Base-by-base conservation (phyloP, 2,329 filamentous ascomycete genomes). In the Penicillium sp. region DNA sequence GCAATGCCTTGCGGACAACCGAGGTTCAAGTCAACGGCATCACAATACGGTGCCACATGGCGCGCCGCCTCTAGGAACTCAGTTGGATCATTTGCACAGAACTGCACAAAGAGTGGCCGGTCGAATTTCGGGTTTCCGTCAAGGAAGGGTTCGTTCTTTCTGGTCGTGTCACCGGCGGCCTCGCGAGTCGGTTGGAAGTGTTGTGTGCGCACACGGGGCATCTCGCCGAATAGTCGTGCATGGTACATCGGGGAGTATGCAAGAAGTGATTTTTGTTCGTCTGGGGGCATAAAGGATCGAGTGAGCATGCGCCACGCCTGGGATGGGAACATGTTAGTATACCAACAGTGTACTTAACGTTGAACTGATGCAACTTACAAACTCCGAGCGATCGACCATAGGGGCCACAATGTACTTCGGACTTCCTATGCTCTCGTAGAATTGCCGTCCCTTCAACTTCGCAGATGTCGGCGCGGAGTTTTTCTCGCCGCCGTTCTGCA, bases 331-430 rank as follows among this genome's bases (percentile, higher is more conserved):
- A 46, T 40, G 31, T 55, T 56, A 58, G 57, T 46, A 14, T 24
- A 16, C 22, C 5, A 4, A 13, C 2, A 9, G n/a, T 43, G 31
- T 9, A 7, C 38, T 22, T 45, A 16, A 18, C 11, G 28, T 2
- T 2, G 18, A 31, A 33, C 24, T 5, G 44, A 43, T 38, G 47
- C 56, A 46, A 78, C 87, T 60, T 78, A 96, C 92, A 77, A 97
- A 96, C 77, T 99, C 94, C 28, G 91, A 96, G 72, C 96, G 90
- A 68, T 99, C 92, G 20, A 99, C 94, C 94, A 99, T 99, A 31
- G 94, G 94, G 30, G 94, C 94, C 49, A 99, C 81, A 27, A 99
- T 84, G 60, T 88, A 86, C 74, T 90, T 96, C 2, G 94, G 94
- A 54, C 88, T 92, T 20, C 94, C 94, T 55, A 99, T 88, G 68